Percentiles rank a stretch among this genome's conserved stretches.
phyloP scores from a whole-genome alignment of 2,329 filamentous ascomycete genomes.

The Aureobasidium sp. region DNA sequence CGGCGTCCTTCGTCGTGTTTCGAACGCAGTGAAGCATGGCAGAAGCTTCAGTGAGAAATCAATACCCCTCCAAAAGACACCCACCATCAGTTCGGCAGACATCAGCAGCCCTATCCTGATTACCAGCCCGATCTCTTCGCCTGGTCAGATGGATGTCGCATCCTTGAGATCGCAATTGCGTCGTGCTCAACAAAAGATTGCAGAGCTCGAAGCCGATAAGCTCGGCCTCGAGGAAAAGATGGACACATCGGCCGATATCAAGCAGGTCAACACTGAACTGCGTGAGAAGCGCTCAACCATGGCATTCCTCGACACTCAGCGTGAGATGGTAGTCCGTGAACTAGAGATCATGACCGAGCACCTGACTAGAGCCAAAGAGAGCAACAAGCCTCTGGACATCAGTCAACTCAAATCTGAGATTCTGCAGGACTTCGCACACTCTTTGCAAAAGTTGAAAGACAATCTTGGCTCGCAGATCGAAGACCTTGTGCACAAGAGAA shows the following conservation, averaged over 20 bases:
- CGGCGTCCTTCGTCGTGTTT: constrained; percentile 74
- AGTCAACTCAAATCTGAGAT: constrained; percentile 58
- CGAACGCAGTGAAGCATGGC: constrained; percentile 87
- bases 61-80: constrained; percentile 14
- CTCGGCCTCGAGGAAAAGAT: constrained; percentile 44
- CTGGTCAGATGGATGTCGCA: constrained; percentile 38
- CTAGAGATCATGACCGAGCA: constrained; percentile 83
- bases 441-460: constrained; percentile 65
- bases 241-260: constrained; percentile 53
- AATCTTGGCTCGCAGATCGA: constrained; percentile 69
- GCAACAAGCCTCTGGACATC: constrained; percentile 69
- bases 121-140: constrained; percentile 58
- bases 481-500: constrained; percentile 80
- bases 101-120: constrained; percentile 44
- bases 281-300: constrained; percentile 93
- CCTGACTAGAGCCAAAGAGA: constrained; percentile 77
- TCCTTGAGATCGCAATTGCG: constrained; percentile 62
- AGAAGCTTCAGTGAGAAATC: constrained; percentile 66
- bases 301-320: constrained; percentile 85
- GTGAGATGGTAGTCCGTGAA: constrained; percentile 90
- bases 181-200: constrained; percentile 73
- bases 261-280: constrained; percentile 77
- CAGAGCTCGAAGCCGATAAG: constrained; percentile 79
- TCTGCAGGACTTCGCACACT: constrained; percentile 53
- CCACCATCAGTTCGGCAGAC: constrained; percentile 15